Evolutionary conservation across 2,329 filamentous ascomycete species (phyloP).

Genomic region (Exutisphaerella laricina): DNA sequence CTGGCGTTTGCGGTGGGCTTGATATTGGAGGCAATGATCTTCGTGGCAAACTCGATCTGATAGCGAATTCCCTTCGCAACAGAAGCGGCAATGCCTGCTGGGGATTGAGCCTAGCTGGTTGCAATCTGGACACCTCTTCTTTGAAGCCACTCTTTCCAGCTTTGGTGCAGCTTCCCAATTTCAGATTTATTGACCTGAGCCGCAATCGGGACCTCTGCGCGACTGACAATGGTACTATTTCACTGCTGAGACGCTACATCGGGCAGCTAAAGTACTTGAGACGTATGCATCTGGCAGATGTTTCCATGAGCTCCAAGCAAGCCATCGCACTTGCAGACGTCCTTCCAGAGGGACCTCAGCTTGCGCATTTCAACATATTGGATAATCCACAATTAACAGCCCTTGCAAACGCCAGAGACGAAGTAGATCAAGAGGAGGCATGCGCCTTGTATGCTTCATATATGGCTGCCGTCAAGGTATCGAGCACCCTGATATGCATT

Average conservation of each 20-base stretch:
- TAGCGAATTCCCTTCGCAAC: slow-evolving; percentile 48
- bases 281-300: slow-evolving; percentile 79
- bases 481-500: slow-evolving; percentile 75
- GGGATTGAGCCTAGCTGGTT: slow-evolving; percentile 81
- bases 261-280: slow-evolving; percentile 73
- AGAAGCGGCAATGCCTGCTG: slow-evolving; percentile 54
- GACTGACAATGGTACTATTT: slow-evolving; percentile 38
- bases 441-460: slow-evolving; percentile 90
- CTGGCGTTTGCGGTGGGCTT: slow-evolving; percentile 75
- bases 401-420: slow-evolving; percentile 69
- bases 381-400: slow-evolving; percentile 69
- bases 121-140: slow-evolving; percentile 67
- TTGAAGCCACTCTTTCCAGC: slow-evolving; percentile 71
- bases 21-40: slow-evolving; percentile 83
- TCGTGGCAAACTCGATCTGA: slow-evolving; percentile 39
- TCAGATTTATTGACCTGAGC: slow-evolving; percentile 87
- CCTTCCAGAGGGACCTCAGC: slow-evolving; percentile 70
- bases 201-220: slow-evolving; percentile 73
- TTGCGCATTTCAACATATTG: slow-evolving; percentile 82
- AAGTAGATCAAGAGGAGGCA: slow-evolving; percentile 82
- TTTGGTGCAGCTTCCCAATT: slow-evolving; percentile 61
- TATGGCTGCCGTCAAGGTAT: slow-evolving; percentile 79
- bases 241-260: slow-evolving; percentile 71
- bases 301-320: slow-evolving; percentile 77
- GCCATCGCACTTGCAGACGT: slow-evolving; percentile 88